Base-by-base conservation (phyloP, 805 yeast species). In the Candida andamanensis region DNA sequence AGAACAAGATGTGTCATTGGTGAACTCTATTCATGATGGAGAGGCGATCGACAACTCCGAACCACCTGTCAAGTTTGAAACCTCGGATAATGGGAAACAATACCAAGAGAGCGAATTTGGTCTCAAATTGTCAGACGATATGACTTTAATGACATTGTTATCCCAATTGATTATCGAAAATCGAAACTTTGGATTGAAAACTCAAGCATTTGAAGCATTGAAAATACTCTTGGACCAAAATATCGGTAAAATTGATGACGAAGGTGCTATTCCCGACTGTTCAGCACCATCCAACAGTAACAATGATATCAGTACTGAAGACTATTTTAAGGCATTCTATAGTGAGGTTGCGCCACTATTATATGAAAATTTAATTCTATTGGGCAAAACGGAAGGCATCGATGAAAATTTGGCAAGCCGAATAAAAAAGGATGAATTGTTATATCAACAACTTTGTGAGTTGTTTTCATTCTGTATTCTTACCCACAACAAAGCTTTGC, bases 181-280 rank as follows among this genome's bases (percentile, higher is more conserved):
- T 38, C 60, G 65, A 8, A 78, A 78, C 41, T 72, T 79, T 4
- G 94, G 95, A 0, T 57, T 87, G 31, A 79, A 82, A 48, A 75
- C 83, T 5, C 96, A 87, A 53, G 82, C 89, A 0, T 78, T 74
- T 41, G 96, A 87, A 56, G 95, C 95, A 1, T 56, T 89, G 29
- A 79, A 79, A 49, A 76, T 79, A 2, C 56, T 89, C 20, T 62
- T 89, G 10, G 89, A 83, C 47, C 79, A 85, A 1, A 60, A 56
- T 36, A 57, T 58, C 12, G 63, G 61, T 4, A 41, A 36, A 23
- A 25, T 24, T n/a, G 43, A 41, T 28, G 45, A 36, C 16, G 35
- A 33, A 16, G 37, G 32, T 6, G 32, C 26, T 5, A 28, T 33
- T 6, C 35, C 37, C 4, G 39, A 36, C 25, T 28, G 17, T 18